Evolutionary conservation across 2,329 filamentous ascomycete species (phyloP).

Genomic region (Xylaria sp.): DNA sequence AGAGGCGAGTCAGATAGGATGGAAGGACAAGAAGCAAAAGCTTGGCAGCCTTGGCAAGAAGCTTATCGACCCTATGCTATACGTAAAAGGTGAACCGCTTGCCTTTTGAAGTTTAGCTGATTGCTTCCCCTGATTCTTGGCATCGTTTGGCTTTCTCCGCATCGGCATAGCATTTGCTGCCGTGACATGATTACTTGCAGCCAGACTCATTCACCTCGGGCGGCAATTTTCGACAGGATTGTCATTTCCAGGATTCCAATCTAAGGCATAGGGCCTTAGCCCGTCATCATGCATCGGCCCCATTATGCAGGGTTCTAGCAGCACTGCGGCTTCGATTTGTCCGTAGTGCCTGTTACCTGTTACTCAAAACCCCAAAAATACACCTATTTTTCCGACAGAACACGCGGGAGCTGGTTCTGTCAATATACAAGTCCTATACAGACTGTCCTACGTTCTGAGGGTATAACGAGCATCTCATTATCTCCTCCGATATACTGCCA

Average conservation of each 20-base stretch:
- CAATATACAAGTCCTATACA: neutral
- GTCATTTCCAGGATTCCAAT: neutral
- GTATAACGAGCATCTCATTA: neutral
- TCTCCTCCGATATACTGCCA: neutral
- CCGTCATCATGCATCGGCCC: slow-evolving; percentile 20
- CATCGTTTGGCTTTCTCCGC: slow-evolving; percentile 21
- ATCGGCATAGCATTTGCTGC: slow-evolving; percentile 25
- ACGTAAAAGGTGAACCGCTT: slow-evolving; percentile 29
- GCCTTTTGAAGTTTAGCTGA: slow-evolving; percentile 32
- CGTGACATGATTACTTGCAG: slow-evolving; percentile 19
- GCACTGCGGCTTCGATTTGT: slow-evolving; percentile 10
- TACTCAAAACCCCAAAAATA: slow-evolving; percentile 9
- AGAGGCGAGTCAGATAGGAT: slow-evolving; percentile 32
- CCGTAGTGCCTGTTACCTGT: slow-evolving; percentile 16
- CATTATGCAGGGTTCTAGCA: slow-evolving; percentile 10
- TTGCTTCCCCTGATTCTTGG: slow-evolving; percentile 34
- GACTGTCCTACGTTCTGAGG: neutral
- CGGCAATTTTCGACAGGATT: slow-evolving; percentile 1
- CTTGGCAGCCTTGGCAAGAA: slow-evolving; percentile 33
- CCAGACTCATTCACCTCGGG: neutral
- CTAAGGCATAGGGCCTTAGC: slow-evolving; percentile 3
- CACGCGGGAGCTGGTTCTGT: neutral
- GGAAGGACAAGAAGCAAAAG: slow-evolving; percentile 10
- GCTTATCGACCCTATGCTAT: slow-evolving; percentile 31
- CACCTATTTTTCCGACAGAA: neutral